Evolutionary conservation across 2,329 filamentous ascomycete species (phyloP), one percentile per base, ranked within the genome.

Genomic region (Neofusicoccum sp.): DNA sequence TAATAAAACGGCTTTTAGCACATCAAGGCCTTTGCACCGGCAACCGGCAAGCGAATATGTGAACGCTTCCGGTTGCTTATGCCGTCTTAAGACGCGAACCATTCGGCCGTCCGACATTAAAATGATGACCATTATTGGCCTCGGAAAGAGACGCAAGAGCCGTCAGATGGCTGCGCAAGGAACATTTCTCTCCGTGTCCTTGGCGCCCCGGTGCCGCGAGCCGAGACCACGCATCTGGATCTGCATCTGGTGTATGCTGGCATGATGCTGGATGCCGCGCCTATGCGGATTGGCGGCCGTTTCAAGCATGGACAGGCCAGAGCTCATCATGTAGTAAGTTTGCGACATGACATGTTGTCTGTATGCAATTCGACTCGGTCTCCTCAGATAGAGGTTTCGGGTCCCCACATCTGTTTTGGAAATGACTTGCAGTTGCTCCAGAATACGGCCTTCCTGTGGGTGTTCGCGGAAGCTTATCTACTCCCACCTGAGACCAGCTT

Each of bases 241-340:
- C 16, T 11, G 31, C 39, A 28, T 11, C 41, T 6, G 5, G 4
- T 6, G 31, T 31, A 11, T 28, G 8, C 31, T 12, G n/a, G 54
- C 54, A 36, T 58, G 54, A 45, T 58, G 54, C 54, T 45, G 54
- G 54, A 58, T 7, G 54, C 11, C 36, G 41, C 14, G 54, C 16
- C 34, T 22, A 11, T 14, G 33, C 33, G 7, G 11, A 9, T 16
- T n/a, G 45, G 45, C 48, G 54, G 54, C 54, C 45, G 41, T 58
- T 45, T 28, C 28, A 16, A 56, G 52, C 52, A 45, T 31, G 31
- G 54, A 7, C 33, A 16, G 44, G 45, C 41, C 11, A 34, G 11
- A 7, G 54, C n/a, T 22, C 28, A 39, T 22, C 9, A 33, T 29
- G 28, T 43, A 44, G 33, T 5, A 14, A 29, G 28, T 36, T 22